Conservation (phyloP, 768 basidiomycete genomes). For the Galerina marginata region DNA sequence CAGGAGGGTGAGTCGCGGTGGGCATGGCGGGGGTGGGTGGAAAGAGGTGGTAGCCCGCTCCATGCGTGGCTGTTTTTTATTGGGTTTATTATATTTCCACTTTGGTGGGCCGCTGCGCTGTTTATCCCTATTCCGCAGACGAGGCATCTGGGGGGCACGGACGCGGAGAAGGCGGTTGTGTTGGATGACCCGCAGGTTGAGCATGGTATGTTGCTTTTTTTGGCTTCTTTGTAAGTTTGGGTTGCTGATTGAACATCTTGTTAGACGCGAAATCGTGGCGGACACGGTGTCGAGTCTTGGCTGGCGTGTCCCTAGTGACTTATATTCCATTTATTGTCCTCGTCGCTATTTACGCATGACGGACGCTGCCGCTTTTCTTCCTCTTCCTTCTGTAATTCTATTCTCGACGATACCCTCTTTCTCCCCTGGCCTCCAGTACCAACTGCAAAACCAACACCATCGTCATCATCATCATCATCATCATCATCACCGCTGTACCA, state of each 20-base stretch:
- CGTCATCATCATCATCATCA: constrained; percentile 9
- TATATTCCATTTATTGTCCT: constrained; percentile 83
- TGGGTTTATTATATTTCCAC: constrained; percentile 68
- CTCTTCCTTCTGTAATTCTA: constrained; percentile 17
- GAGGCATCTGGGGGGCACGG: constrained; percentile 60
- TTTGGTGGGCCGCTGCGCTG: constrained; percentile 66
- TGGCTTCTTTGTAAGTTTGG: neutral
- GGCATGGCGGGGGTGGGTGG: constrained; percentile 42
- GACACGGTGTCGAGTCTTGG: constrained; percentile 75
- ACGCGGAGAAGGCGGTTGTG: constrained; percentile 69
- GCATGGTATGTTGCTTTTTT: constrained; percentile 54
- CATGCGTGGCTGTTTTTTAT: constrained; percentile 83
- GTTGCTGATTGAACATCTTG: neutral
- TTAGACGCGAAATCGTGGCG: constrained; percentile 79
- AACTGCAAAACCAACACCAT: constrained; percentile 8
- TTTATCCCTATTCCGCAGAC: constrained; percentile 62
- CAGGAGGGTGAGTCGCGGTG: constrained; percentile 36
- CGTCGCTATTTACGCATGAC: constrained; percentile 64
- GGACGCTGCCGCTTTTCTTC: constrained; percentile 15
- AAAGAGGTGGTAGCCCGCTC: constrained; percentile 60
- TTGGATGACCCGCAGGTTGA: constrained; percentile 84
- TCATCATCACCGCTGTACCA: neutral
- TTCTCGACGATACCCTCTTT: constrained; percentile 8
- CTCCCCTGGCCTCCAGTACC: constrained; percentile 3
- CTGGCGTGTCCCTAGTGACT: constrained; percentile 67